phyloP scores from a whole-genome alignment of 1,284 basidiomycete species.

The Moesziomyces sp. region DNA sequence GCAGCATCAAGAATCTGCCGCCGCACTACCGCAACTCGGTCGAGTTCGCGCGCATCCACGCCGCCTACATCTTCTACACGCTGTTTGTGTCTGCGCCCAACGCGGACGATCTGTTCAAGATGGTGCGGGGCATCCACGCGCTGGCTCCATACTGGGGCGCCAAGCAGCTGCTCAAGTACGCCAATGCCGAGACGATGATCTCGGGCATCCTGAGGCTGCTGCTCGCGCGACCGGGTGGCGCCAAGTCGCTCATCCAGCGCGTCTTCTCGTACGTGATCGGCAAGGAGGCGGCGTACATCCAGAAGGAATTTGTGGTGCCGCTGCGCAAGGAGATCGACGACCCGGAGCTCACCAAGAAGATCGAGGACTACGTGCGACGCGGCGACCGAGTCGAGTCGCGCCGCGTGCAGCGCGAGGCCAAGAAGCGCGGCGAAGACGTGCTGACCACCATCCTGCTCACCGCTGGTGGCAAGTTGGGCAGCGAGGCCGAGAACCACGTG shows the following conservation, averaged over 20 bases:
- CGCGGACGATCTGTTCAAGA: slow-evolving; percentile 60
- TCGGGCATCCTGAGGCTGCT: slow-evolving; percentile 60
- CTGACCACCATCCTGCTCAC: slow-evolving; percentile 62
- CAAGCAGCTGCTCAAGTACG: slow-evolving; percentile 63
- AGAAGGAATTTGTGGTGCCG: slow-evolving; percentile 62
- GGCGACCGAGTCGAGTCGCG: slow-evolving; percentile 56
- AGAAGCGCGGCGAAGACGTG: slow-evolving; percentile 60
- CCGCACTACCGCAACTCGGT: slow-evolving; percentile 59
- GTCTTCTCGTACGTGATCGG: slow-evolving; percentile 61
- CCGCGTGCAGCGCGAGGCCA: slow-evolving; percentile 42
- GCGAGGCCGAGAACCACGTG: slow-evolving; percentile 44
- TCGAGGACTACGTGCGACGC: slow-evolving; percentile 64
- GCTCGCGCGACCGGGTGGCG: slow-evolving; percentile 63
- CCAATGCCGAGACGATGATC: slow-evolving; percentile 65
- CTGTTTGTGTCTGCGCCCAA: slow-evolving; percentile 62
- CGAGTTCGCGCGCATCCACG: slow-evolving; percentile 62
- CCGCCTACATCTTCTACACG: slow-evolving; percentile 60
- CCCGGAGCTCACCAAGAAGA: slow-evolving; percentile 53
- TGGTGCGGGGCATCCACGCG: slow-evolving; percentile 61
- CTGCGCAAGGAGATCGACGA: slow-evolving; percentile 61
- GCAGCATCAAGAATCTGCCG: slow-evolving; percentile 62
- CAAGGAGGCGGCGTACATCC: slow-evolving; percentile 52
- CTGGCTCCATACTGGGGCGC: slow-evolving; percentile 67
- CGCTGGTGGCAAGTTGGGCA: slow-evolving; percentile 39
- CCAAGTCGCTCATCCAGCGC: slow-evolving; percentile 65